Evolutionary conservation across 371 early-diverging fungal species (phyloP).

Genomic region (Phascolomyces articulosus): DNA sequence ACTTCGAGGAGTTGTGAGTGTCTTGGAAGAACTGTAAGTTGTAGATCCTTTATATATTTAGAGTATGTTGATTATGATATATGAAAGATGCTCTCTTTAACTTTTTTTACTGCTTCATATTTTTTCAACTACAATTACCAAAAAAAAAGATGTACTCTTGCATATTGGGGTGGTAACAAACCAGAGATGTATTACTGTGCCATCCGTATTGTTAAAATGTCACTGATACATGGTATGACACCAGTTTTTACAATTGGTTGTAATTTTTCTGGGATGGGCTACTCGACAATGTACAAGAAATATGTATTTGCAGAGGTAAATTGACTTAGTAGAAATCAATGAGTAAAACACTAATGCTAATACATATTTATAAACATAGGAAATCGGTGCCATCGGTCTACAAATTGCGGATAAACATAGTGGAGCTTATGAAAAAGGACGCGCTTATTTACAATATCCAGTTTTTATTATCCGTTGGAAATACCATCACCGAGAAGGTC

Average conservation of each 20-base stretch:
- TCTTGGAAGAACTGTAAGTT: conserved; percentile 45
- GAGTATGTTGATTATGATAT: too few species aligned
- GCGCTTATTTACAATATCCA: conserved; percentile 30
- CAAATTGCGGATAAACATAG: conserved; percentile 26
- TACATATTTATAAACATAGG: too few species aligned
- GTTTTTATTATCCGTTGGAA: conserved; percentile 38
- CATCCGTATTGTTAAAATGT: conserved; percentile 28
- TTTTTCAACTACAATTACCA: too few species aligned
- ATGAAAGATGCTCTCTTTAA: background rate
- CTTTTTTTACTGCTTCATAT: too few species aligned
- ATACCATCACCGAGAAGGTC: conserved; percentile 28
- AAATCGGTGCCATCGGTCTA: conserved; percentile 36
- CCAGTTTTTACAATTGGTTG: conserved; percentile 28
- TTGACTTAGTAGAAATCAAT: too few species aligned
- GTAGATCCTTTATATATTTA: background rate
- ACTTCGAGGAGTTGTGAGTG: conserved; percentile 27
- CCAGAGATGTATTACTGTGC: conserved; percentile 40
- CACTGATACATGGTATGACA: conserved; percentile 31
- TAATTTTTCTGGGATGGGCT: conserved; percentile 30
- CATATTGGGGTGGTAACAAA: conserved; percentile 45
- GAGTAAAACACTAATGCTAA: background rate
- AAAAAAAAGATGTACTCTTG: conserved; percentile 34
- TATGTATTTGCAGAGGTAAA: conserved; percentile 36
- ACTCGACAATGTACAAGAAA: conserved; percentile 26
- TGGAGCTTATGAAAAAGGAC: conserved; percentile 31